phyloP scores from a whole-genome alignment of 768 basidiomycete genomes.

The Leccinum obscurum region DNA sequence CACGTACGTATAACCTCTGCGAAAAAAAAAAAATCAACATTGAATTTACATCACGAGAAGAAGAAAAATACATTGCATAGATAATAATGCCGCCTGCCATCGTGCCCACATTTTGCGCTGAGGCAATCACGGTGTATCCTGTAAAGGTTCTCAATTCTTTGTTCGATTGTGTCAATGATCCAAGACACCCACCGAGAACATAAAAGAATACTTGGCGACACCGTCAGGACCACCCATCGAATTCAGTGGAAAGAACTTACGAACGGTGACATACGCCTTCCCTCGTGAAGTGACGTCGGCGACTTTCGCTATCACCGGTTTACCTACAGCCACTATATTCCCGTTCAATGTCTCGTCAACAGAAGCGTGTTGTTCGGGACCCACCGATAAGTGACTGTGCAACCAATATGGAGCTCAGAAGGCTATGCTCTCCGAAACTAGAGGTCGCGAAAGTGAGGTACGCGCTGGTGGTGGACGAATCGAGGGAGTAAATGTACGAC shows the following conservation, averaged over 20 bases:
- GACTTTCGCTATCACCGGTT: conserved; percentile 73
- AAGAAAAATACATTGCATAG: conserved; percentile 49
- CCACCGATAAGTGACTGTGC: conserved; percentile 56
- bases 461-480: conserved; percentile 64
- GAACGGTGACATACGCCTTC: conserved; percentile 55
- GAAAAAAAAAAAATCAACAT: conserved; percentile 19
- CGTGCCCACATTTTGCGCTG: conserved; percentile 43
- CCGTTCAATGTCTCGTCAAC: conserved; percentile 7
- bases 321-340: conserved; percentile 46
- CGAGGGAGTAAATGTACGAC: conserved; percentile 77
- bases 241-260: conserved; percentile 39
- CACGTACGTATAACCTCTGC: conserved; percentile 60
- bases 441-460: conserved; percentile 63
- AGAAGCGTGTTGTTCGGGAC: conserved; percentile 18
- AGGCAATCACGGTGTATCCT: conserved; percentile 57
- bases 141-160: neutral
- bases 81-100: conserved; percentile 57
- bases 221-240: neutral
- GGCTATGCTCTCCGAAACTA: conserved; percentile 51
- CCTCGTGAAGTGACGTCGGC: conserved; percentile 72
- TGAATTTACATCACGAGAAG: conserved; percentile 1
- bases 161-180: neutral
- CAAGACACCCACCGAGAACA: conserved; percentile 48
- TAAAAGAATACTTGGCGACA: conserved; percentile 51
- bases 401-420: conserved; percentile 54